phyloP scores from a whole-genome alignment of 257 asterid genomes.

The Hygrophila difformis region DNA sequence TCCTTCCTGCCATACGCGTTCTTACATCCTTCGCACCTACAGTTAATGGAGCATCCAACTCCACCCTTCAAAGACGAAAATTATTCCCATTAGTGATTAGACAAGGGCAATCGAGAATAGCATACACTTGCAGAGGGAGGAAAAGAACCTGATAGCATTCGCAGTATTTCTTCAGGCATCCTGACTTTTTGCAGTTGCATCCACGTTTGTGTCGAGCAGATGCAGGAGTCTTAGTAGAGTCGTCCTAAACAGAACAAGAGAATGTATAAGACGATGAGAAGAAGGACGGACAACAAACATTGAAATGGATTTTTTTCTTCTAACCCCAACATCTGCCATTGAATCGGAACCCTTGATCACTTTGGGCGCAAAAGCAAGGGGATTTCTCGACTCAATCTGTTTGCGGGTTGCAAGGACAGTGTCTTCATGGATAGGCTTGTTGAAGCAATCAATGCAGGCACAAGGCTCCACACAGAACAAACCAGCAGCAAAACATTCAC shows the following conservation, averaged over 20 bases:
- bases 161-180: conserved; percentile 91
- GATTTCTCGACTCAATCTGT: conserved; percentile 91
- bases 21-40: conserved; percentile 96
- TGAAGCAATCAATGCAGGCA: conserved; percentile 88
- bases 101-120: conserved; percentile 3
- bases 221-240: conserved; percentile 86
- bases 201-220: conserved; percentile 99
- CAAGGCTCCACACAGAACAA: conserved; percentile 95
- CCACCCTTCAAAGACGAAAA: conserved; percentile 52
- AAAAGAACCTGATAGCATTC: conserved; percentile 93
- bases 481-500: conserved; percentile 99
- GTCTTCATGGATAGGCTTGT: conserved; percentile 91
- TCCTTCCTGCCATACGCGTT: conserved; percentile 84
- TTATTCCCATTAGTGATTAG: conserved; percentile 21
- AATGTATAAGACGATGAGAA: too few relatives aligned
- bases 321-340: conserved; percentile 45
- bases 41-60: conserved; percentile 88
- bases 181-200: conserved; percentile 97
- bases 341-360: conserved; percentile 60
- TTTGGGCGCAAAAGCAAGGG: conserved; percentile 98
- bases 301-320: too few relatives aligned
- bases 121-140: background rate
- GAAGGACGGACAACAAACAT: too few relatives aligned
- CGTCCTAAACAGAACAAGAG: conserved; percentile 41
- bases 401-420: conserved; percentile 93